Percentiles rank a stretch among this genome's conserved stretches.
Evolutionary conservation across 1,139 yeast genomes (phyloP).

Genomic region (Meyerozyma athensensis): DNA sequence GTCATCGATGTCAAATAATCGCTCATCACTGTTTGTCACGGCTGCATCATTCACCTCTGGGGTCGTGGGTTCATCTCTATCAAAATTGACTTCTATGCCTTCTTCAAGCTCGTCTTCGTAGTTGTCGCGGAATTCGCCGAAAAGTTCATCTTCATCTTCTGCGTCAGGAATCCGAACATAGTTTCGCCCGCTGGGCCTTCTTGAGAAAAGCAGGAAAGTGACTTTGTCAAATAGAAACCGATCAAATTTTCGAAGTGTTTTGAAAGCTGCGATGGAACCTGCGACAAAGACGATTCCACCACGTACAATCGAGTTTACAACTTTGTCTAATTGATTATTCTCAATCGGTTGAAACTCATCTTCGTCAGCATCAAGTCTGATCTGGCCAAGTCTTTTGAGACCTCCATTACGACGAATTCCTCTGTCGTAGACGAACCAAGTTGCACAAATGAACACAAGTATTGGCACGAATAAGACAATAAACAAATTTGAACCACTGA

Average conservation of each 20-base stretch:
- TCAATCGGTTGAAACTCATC: constrained; percentile 63
- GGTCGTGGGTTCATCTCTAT: neutral
- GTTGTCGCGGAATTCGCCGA: constrained; percentile 44
- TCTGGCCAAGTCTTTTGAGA: constrained; percentile 77
- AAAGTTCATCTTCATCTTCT: constrained; percentile 47
- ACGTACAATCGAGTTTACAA: constrained; percentile 57
- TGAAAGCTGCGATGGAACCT: constrained; percentile 36
- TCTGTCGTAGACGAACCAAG: constrained; percentile 74
- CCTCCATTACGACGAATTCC: constrained; percentile 82
- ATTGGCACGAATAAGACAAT: constrained; percentile 56
- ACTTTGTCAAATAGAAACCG: constrained; percentile 30
- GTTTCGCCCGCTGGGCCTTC: constrained; percentile 38
- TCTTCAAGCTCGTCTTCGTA: constrained; percentile 46
- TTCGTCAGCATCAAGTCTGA: constrained; percentile 65
- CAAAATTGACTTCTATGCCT: constrained; percentile 15
- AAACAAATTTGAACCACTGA: constrained; percentile 50
- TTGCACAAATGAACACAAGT: constrained; percentile 48
- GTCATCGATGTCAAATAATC: constrained; percentile 38
- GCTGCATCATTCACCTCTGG: constrained; percentile 6
- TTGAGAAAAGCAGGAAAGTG: constrained; percentile 32
- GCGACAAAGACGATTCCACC: constrained; percentile 56
- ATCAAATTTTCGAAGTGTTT: constrained; percentile 34
- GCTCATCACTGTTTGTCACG: constrained; percentile 22
- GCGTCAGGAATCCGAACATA: constrained; percentile 42
- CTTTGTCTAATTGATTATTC: constrained; percentile 57